These are phyloP conservation scores for Achaetomiella virescens DNA, from an alignment of 495 filamentous ascomycete genomes.

Conservation along the genomic window DNA sequence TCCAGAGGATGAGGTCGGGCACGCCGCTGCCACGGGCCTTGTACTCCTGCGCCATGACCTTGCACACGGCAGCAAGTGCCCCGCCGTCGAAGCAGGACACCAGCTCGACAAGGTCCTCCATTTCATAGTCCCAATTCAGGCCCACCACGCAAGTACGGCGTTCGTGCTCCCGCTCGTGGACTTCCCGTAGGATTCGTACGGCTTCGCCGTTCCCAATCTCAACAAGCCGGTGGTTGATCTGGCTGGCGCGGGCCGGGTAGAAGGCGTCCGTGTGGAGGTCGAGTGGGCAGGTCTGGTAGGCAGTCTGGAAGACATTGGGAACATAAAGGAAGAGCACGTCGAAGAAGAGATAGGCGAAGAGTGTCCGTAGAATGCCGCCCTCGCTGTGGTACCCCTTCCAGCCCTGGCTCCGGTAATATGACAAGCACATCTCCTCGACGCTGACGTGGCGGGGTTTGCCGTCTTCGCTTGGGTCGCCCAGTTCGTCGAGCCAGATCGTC, in stretches of 20 bases:
- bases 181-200: conserved; percentile 54
- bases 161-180: conserved; percentile 60
- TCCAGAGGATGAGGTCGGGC: conserved; percentile 91
- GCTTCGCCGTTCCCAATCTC: conserved; percentile 77
- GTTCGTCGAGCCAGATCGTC: conserved; percentile 80
- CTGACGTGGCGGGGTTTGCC: conserved; percentile 35
- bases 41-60: conserved; percentile 94
- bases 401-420: conserved; percentile 70
- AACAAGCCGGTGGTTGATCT: conserved; percentile 83
- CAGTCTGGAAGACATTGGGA: conserved; percentile 93
- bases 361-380: conserved; percentile 79
- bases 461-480: conserved; percentile 62
- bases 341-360: conserved; percentile 89
- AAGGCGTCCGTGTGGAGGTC: conserved; percentile 94
- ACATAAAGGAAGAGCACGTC: conserved; percentile 91
- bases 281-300: conserved; percentile 87
- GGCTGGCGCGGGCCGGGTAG: conserved; percentile 73
- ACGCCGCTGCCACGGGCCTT: conserved; percentile 78
- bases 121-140: conserved; percentile 80
- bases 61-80: conserved; percentile 76
- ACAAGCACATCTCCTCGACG: conserved; percentile 89
- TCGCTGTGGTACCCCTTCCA: conserved; percentile 96
- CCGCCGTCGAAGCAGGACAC: conserved; percentile 72
- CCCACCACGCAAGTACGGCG: conserved; percentile 78
- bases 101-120: conserved; percentile 77